These are phyloP conservation scores for Candida suzukii DNA, from an alignment of 805 yeast species.

Conservation along the genomic window DNA sequence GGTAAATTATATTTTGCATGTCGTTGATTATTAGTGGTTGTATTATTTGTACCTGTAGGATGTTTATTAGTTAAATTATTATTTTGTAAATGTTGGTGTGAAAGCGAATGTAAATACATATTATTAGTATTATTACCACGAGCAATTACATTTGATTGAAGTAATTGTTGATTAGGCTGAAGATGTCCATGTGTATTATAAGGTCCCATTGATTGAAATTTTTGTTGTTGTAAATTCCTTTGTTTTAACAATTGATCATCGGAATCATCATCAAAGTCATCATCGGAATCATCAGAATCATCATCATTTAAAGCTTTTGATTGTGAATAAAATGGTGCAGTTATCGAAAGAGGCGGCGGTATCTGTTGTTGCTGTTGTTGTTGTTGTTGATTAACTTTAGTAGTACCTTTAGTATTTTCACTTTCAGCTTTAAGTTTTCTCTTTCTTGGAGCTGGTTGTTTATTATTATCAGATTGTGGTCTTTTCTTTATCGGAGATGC, in stretches of 20 bases:
- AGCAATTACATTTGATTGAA: not conserved
- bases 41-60: no score
- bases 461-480: conserved; percentile 11
- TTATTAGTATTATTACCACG: not conserved
- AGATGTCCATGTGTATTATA: not conserved
- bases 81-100: conserved; percentile 8
- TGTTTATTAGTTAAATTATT: no score
- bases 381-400: not conserved
- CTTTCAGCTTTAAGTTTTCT: not conserved
- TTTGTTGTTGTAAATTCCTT: conserved; percentile 8
- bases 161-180: not conserved
- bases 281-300: not conserved
- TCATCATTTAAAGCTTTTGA: not conserved
- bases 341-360: not conserved
- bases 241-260: conserved; percentile 1
- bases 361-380: conserved; percentile 1
- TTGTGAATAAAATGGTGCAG: not conserved
- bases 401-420: no score
- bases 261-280: conserved; percentile 1
- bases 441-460: conserved; percentile 2
- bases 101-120: no score
- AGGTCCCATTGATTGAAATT: not conserved
- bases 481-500: conserved; percentile 18
- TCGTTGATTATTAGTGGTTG: no score
- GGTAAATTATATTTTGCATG: no score